Evolutionary conservation across 1,284 basidiomycete genomes (phyloP), one percentile per base, ranked within the genome.

Genomic region (Trametes sp.): DNA sequence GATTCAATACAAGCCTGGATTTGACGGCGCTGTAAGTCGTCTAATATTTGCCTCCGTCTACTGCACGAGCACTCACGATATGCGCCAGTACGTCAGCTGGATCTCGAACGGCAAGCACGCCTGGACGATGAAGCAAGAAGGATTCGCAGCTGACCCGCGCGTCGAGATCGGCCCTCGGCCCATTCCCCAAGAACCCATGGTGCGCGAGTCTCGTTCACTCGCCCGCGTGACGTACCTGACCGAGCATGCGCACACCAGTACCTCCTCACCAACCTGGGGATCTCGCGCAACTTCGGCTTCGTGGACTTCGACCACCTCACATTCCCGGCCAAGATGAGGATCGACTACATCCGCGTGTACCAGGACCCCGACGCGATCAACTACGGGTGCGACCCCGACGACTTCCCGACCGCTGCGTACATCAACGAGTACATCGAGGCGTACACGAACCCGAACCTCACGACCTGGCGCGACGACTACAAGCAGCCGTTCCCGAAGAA

Each of bases 11-110:
- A 66, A 76, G 46, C 80, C 82, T 3, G 84, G 79, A 1, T 78
- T 77, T 36, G 74, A 77, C 60, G 67, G 73, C 42, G 79, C 70
- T 19, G 77, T 80, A 54, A 66, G 64, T 61, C 16, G 19, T 41
- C 48, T 23, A 31, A 4, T 26, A n/a, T 45, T 13, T 38, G 21
- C 33, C 51, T 54, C 26, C 21, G 35, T 5, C 90, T 45, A 86
- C 95, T 92, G 36, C 3, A 19, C 58, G 56, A 28, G 42, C 24
- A 14, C 19, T 10, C 2, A 5, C 10, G 31, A 19, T n/a, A n/a
- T n/a, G n/a, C n/a, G n/a, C n/a, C 75, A 93, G 81, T 95, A 94
- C 73, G 92, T 96, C 68, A 84, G 86, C 26, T 96, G 95, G 95
- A 83, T 93, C 35, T 77, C 87, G 33, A 81, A 88, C 63, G 82